These are phyloP conservation scores for Kodamaea laetipori DNA, from an alignment of 805 yeast species.

Conservation along the genomic window DNA sequence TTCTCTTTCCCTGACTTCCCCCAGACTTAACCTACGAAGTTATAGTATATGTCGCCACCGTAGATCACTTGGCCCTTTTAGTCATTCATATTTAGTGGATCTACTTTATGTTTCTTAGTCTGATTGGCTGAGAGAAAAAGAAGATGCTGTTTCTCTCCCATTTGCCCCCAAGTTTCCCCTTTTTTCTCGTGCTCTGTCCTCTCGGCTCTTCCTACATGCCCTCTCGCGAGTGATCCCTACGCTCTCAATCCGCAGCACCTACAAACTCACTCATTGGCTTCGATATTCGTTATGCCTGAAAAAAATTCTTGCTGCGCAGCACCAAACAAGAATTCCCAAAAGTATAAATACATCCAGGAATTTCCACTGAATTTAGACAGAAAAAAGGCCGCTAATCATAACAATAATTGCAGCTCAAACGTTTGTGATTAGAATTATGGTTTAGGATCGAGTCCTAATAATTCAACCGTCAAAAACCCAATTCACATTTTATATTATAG, in stretches of 20 bases:
- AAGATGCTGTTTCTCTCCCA: no score
- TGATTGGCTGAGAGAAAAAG: no score
- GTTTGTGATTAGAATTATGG: constrained; percentile 2
- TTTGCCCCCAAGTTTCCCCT: no score
- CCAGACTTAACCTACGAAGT: no score
- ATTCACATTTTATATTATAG: neutral
- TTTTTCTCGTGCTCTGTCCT: constrained; percentile 1
- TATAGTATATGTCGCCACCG: no score
- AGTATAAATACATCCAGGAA: constrained; percentile 18
- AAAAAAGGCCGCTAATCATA: constrained; percentile 9
- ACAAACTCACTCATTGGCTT: constrained; percentile 1
- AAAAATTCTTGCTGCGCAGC: constrained; percentile 7
- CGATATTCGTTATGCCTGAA: constrained; percentile 10
- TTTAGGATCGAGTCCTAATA: constrained; percentile 1
- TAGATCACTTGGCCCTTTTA: no score
- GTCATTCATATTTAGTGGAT: no score
- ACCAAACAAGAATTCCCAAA: constrained; percentile 11
- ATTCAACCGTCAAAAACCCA: constrained; percentile 12
- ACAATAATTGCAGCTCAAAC: constrained; percentile 4
- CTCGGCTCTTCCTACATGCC: no score
- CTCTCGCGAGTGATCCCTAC: no score
- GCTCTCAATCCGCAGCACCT: no score
- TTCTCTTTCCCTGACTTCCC: no score
- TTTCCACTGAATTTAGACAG: constrained; percentile 18
- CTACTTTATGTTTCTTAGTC: no score